phyloP scores from a whole-genome alignment of 768 basidiomycete species.

The Pisolithus marmoratus region DNA sequence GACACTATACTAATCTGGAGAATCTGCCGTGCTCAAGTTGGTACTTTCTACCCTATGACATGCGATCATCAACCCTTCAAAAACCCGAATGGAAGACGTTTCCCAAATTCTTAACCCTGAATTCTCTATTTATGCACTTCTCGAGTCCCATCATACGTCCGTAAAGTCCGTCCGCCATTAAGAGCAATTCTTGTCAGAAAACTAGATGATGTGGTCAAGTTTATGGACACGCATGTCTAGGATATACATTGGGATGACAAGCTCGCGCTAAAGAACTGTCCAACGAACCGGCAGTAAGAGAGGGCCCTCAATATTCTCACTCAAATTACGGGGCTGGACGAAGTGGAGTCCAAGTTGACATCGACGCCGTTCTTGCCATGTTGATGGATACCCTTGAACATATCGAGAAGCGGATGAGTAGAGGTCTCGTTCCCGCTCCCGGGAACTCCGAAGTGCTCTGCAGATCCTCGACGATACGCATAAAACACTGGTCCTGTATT shows the following conservation, averaged over 20 bases:
- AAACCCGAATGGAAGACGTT: constrained; percentile 21
- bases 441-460: constrained; percentile 9
- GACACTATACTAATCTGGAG: constrained; percentile 49
- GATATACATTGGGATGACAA: constrained; percentile 42
- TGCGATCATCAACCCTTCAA: constrained; percentile 41
- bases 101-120: constrained; percentile 39
- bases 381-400: constrained; percentile 14
- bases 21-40: constrained; percentile 56
- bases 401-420: constrained; percentile 21
- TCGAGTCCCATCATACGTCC: constrained; percentile 45
- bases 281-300: constrained; percentile 47
- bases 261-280: constrained; percentile 43
- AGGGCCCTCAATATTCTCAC: constrained; percentile 27
- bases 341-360: constrained; percentile 4
- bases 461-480: constrained; percentile 68
- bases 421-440: background rate
- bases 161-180: constrained; percentile 38
- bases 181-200: constrained; percentile 29
- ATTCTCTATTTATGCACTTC: constrained; percentile 36
- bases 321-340: constrained; percentile 39
- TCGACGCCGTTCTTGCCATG: constrained; percentile 12
- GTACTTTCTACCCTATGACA: constrained; percentile 50
- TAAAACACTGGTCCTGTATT: constrained; percentile 67
- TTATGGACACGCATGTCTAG: constrained; percentile 37
- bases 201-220: constrained; percentile 28